Conservation (phyloP, 208 protist species). For the Kentomonas sorsogonicus region DNA sequence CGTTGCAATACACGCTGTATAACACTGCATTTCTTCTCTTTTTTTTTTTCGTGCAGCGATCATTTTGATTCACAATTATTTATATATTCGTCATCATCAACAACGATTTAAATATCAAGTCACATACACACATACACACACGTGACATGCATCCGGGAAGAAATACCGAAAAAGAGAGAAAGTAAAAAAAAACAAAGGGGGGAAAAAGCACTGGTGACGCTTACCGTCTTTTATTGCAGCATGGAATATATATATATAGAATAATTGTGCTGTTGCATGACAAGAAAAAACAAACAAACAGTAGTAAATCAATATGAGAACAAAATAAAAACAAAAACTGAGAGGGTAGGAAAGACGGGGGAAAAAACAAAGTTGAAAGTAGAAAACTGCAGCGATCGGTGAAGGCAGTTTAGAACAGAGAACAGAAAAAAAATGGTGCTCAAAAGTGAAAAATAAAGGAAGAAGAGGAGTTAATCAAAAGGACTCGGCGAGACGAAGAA, state of each 20-base stretch:
- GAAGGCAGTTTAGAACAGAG: neutral
- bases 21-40: neutral
- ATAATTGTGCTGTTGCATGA: neutral
- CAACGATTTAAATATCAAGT: too few species aligned
- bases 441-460: neutral
- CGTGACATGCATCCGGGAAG: neutral
- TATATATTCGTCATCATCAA: neutral
- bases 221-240: constrained; percentile 2
- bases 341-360: too few species aligned
- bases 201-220: neutral
- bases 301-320: too few species aligned
- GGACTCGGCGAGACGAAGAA: neutral
- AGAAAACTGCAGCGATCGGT: neutral
- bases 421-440: neutral
- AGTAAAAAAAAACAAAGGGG: neutral
- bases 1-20: neutral
- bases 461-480: constrained; percentile 3
- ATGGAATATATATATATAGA: neutral
- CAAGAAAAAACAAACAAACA: constrained; percentile 5
- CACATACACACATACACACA: too few species aligned
- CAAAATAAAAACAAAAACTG: too few species aligned
- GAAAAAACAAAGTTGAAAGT: too few species aligned
- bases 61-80: neutral
- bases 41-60: neutral
- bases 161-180: neutral